Evolutionary conservation across 2,329 filamentous ascomycete species (phyloP).

Genomic region (Trichoderma brevicompactum): DNA sequence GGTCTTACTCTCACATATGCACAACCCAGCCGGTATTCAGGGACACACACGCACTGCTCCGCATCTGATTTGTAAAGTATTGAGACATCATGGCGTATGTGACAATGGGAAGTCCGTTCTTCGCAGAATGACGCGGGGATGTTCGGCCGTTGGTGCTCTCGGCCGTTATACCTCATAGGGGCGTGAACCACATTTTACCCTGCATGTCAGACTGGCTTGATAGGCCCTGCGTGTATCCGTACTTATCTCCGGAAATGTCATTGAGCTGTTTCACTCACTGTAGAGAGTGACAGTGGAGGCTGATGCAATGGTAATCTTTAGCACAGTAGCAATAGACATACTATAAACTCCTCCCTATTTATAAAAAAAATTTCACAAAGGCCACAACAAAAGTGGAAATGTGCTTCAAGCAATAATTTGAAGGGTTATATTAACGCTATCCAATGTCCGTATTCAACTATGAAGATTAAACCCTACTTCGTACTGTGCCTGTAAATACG

Average conservation of each 20-base stretch:
- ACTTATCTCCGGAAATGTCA: not conserved
- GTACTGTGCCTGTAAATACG: not conserved
- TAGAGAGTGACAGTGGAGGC: not conserved
- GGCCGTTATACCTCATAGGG: slow-evolving; percentile 1
- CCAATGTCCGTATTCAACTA: too few relatives aligned
- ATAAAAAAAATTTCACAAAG: too few relatives aligned
- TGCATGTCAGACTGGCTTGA: not conserved
- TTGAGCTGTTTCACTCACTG: not conserved
- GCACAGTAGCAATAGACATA: not conserved
- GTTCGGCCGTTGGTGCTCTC: not conserved
- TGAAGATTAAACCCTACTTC: too few relatives aligned
- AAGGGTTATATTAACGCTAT: not conserved
- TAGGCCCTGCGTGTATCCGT: not conserved
- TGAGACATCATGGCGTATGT: not conserved
- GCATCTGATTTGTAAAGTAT: not conserved
- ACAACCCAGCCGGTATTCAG: not conserved
- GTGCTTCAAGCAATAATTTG: not conserved
- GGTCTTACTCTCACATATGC: slow-evolving; percentile 8
- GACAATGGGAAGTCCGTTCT: not conserved
- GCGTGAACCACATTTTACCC: not conserved
- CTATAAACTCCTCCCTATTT: too few relatives aligned
- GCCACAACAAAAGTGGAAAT: too few relatives aligned
- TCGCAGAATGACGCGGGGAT: not conserved
- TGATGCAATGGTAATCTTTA: not conserved
- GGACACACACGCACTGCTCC: not conserved